Evolutionary conservation across 768 basidiomycete species (phyloP).

Genomic region (Coprinopsis strossmayeri): DNA sequence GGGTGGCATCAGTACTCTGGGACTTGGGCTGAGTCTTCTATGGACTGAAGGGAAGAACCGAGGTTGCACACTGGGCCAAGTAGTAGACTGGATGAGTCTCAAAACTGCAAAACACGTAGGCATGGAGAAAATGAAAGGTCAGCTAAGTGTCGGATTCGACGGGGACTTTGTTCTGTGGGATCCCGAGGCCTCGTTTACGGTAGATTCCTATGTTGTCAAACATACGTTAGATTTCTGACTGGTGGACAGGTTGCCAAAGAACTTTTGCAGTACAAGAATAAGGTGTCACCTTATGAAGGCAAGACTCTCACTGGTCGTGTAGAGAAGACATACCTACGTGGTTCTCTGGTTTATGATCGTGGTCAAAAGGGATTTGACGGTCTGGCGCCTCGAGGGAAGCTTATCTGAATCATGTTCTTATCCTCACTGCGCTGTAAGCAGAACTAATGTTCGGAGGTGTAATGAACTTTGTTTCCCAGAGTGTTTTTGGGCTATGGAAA

Average conservation of each 20-base stretch:
- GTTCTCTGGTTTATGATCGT: conserved; percentile 55
- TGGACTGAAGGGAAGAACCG: conserved; percentile 77
- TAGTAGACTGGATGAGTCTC: conserved; percentile 71
- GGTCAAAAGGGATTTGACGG: conserved; percentile 26
- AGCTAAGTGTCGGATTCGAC: conserved; percentile 65
- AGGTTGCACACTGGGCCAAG: conserved; percentile 49
- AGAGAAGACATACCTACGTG: conserved; percentile 74
- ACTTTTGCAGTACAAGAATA: conserved; percentile 84
- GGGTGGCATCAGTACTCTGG: conserved; percentile 92
- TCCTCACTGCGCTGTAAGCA: no score
- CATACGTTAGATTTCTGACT: not conserved
- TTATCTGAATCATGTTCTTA: conserved; percentile 22
- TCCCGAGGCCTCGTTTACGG: conserved; percentile 33
- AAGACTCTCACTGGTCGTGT: conserved; percentile 65
- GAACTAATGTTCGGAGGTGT: no score
- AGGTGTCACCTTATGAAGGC: conserved; percentile 86
- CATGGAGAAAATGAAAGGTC: conserved; percentile 63
- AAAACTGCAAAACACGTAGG: conserved; percentile 79
- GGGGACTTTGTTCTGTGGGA: conserved; percentile 89
- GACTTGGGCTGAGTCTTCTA: conserved; percentile 80
- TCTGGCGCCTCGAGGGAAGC: conserved; percentile 26
- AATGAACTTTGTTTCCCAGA: no score
- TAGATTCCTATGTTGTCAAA: conserved; percentile 10
- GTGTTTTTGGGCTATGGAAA: no score
- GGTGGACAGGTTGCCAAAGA: conserved; percentile 62